Evolutionary conservation across 2,329 filamentous ascomycete species (phyloP), one percentile per base, ranked within the genome.

Genomic region (Botrytis squamosa): DNA sequence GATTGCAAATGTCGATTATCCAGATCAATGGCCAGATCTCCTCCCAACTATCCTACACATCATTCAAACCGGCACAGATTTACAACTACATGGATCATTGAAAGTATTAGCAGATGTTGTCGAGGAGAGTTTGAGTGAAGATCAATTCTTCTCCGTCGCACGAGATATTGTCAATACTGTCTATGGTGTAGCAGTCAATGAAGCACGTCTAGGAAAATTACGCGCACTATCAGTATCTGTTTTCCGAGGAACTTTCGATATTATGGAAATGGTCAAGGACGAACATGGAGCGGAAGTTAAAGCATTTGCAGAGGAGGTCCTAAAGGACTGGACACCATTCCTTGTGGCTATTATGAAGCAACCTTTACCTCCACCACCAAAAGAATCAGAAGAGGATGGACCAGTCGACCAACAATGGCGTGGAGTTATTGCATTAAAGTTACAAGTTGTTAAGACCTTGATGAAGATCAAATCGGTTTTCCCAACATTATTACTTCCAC

Each of bases 181-280:
- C 46, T 96, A 94, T 82, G 88, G 93, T 78, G 92, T 97, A 55
- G 94, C 95, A 22, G 87, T 93, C 73, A 93, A 93, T 81, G 89
- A 92, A 74, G 87, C 87, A 75, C 90, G 93, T 78, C 94, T 93
- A 81, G 87, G 92, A 16, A 89, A 90, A 74, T 86, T 97, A 74
- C 89, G 96, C 75, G 94, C 94, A 44, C 86, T 98, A 77, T 93
- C 96, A 57, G 92, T 98, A 60, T 93, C 92, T 59, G 93, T 98
- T 74, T 97, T 98, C 86, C 89, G 94, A 73, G 90, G 90, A 67
- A 97, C 94, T 83, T 97, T 99, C 82, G 94, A 98, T 81, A 93
- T 96, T 73, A 89, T 99, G 84, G 94, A 98, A 83, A 97, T 98
- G 89, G 93, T 98, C 77, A 92, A 97, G 86, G 95, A 97, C 77